phyloP scores from a whole-genome alignment of 2,329 filamentous ascomycete genomes.

The Penicillium corylophilum region DNA sequence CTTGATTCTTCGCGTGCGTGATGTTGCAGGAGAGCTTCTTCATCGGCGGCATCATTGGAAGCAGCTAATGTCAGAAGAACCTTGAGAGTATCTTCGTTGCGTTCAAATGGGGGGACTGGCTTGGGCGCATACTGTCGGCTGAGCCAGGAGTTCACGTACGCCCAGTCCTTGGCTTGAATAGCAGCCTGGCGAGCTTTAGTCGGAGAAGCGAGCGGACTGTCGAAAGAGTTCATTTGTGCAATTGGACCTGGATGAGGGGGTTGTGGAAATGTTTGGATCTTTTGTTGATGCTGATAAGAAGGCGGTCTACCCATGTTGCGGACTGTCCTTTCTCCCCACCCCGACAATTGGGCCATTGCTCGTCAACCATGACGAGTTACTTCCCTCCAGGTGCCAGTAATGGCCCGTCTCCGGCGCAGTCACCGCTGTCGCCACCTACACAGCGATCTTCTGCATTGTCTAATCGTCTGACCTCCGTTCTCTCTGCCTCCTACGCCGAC shows the following conservation, averaged over 20 bases:
- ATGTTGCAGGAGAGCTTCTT: constrained; percentile 38
- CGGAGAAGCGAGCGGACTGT: constrained; percentile 56
- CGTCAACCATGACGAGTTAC: constrained; percentile 36
- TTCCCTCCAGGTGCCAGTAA: constrained; percentile 28
- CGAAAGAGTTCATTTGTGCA: constrained; percentile 25
- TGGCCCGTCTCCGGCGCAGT: constrained; percentile 27
- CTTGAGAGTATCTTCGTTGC: constrained; percentile 79
- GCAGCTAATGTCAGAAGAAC: constrained; percentile 71
- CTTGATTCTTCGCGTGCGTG: constrained; percentile 39
- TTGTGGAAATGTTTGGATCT: constrained; percentile 1
- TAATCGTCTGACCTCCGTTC: constrained; percentile 76
- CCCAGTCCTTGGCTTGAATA: constrained; percentile 86
- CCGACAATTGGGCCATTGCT: constrained; percentile 9
- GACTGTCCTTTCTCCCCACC: constrained; percentile 25
- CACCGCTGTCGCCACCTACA: constrained; percentile 32
- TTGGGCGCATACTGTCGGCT: constrained; percentile 65
- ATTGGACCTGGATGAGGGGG: neutral
- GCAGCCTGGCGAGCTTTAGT: constrained; percentile 71
- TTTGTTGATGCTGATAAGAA: constrained; percentile 21
- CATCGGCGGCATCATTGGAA: constrained; percentile 68
- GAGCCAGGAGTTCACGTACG: constrained; percentile 82
- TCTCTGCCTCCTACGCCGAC: constrained; percentile 91
- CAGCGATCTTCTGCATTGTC: constrained; percentile 65
- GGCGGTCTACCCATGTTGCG: constrained; percentile 18
- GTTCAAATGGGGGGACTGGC: constrained; percentile 72